A percentile compares a stretch with the other conserved stretches of the same genome.
phyloP scores from a whole-genome alignment of 441 rosid genomes.

The Jatropha podagrica region DNA sequence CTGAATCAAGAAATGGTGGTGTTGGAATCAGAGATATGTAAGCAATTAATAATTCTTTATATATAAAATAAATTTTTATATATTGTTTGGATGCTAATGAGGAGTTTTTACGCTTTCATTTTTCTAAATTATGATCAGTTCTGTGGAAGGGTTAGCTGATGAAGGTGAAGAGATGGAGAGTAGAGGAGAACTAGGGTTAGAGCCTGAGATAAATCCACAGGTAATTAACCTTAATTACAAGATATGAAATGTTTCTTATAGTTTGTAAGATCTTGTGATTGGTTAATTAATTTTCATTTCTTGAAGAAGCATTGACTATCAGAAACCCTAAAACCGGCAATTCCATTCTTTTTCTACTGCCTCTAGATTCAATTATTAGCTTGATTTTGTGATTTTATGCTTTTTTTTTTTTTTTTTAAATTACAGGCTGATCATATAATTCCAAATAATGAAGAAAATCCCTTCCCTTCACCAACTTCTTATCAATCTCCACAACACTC shows the following conservation, averaged over 20 bases:
- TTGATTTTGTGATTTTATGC: background rate
- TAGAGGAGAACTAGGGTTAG: slow-evolving; percentile 25
- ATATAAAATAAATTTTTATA: background rate
- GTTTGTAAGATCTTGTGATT: background rate
- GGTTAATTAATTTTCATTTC: background rate
- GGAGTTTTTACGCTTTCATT: background rate
- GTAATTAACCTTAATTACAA: slow-evolving; percentile 10
- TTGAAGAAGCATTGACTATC: background rate
- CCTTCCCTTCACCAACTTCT: background rate
- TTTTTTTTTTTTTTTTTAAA: background rate
- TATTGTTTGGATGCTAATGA: background rate
- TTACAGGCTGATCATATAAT: background rate
- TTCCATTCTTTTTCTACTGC: background rate
- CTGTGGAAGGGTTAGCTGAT: slow-evolving; percentile 1
- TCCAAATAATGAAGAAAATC: slow-evolving; percentile 4
- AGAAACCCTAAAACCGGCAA: background rate
- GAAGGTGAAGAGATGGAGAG: slow-evolving; percentile 15
- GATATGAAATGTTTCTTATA: no score
- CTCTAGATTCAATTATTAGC: background rate
- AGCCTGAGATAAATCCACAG: slow-evolving; percentile 10
- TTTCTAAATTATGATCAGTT: slow-evolving; percentile 1
- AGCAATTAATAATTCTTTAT: slow-evolving; percentile 10
- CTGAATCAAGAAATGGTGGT: background rate
- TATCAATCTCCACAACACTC: slow-evolving; percentile 24
- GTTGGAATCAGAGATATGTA: background rate